A percentile compares a stretch with the other conserved stretches of the same genome.
These are phyloP conservation scores for Udeniomyces megalosporus DNA, from an alignment of 768 basidiomycete genomes.

Conservation along the genomic window DNA sequence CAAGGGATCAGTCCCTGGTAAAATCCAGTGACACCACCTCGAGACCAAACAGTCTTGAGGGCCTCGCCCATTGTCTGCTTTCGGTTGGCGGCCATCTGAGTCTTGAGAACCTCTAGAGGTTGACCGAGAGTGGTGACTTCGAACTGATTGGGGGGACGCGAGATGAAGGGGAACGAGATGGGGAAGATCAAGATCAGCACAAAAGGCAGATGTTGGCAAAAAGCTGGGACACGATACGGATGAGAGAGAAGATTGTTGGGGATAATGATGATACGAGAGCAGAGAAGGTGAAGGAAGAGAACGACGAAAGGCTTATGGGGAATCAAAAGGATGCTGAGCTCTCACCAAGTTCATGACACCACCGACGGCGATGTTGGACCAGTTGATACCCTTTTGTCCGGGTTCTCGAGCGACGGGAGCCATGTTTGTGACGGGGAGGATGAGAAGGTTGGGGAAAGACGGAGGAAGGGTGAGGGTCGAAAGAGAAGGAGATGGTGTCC, in stretches of 20 bases:
- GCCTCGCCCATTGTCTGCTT: constrained; percentile 80
- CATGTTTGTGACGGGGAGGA: not conserved
- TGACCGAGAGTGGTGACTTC: constrained; percentile 96
- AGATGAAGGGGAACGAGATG: not conserved
- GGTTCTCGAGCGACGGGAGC: constrained; percentile 13
- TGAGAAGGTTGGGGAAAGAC: not conserved
- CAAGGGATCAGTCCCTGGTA: constrained; percentile 98
- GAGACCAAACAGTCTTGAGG: constrained; percentile 67
- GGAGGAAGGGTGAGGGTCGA: not conserved
- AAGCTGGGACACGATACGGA: not conserved
- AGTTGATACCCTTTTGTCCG: constrained; percentile 56
- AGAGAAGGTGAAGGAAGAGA: not conserved
- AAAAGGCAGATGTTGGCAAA: not conserved
- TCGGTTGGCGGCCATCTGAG: constrained; percentile 97
- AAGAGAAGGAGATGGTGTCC: not conserved
- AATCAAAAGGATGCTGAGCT: not conserved
- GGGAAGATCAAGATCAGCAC: not conserved
- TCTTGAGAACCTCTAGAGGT: constrained; percentile 94
- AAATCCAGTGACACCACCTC: constrained; percentile 77
- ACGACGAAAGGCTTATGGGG: not conserved
- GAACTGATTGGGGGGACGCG: too few relatives aligned
- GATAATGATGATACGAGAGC: too few relatives aligned
- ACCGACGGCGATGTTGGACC: constrained; percentile 91
- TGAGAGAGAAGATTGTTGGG: not conserved
- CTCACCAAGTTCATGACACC: constrained; percentile 94